These are phyloP conservation scores for Myxozyma vanderwaltii DNA, from an alignment of 805 yeast species.

Conservation along the genomic window DNA sequence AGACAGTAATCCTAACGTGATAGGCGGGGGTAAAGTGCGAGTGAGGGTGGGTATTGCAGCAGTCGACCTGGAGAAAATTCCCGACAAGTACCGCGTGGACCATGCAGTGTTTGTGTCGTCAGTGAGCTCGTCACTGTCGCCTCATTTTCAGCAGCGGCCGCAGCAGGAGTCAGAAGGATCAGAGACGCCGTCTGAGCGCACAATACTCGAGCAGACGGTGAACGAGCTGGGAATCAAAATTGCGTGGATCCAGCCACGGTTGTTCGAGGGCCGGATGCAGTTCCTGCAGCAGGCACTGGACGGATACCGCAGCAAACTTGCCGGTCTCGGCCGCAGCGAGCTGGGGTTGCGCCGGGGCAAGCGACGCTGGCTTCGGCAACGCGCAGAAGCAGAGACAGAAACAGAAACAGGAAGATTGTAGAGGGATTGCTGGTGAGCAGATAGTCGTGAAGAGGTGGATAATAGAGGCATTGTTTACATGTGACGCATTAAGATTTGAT, in stretches of 20 bases:
- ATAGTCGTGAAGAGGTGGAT: too few species aligned
- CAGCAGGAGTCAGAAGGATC: neutral
- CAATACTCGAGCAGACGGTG: constrained; percentile 7
- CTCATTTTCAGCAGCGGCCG: constrained; percentile 21
- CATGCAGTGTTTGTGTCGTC: constrained; percentile 26
- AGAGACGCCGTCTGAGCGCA: neutral
- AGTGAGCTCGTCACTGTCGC: constrained; percentile 22
- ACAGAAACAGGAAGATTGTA: too few species aligned
- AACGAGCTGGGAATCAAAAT: constrained; percentile 30
- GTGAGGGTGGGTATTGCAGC: constrained; percentile 18
- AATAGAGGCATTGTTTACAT: too few species aligned
- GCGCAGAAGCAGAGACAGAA: neutral
- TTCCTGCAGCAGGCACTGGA: constrained; percentile 27
- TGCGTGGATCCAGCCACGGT: constrained; percentile 31
- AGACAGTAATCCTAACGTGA: neutral
- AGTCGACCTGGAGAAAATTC: constrained; percentile 21
- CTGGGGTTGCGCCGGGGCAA: constrained; percentile 20
- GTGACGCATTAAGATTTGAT: too few species aligned
- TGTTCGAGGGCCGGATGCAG: constrained; percentile 25
- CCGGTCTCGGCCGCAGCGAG: constrained; percentile 14
- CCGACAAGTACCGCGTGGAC: constrained; percentile 27
- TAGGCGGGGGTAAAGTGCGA: constrained; percentile 13
- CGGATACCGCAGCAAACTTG: constrained; percentile 24
- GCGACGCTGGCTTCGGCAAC: constrained; percentile 15
- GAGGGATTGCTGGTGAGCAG: too few species aligned